Evolutionary conservation across 805 yeast genomes (phyloP).

Genomic region (Suhomyces canberraensis): DNA sequence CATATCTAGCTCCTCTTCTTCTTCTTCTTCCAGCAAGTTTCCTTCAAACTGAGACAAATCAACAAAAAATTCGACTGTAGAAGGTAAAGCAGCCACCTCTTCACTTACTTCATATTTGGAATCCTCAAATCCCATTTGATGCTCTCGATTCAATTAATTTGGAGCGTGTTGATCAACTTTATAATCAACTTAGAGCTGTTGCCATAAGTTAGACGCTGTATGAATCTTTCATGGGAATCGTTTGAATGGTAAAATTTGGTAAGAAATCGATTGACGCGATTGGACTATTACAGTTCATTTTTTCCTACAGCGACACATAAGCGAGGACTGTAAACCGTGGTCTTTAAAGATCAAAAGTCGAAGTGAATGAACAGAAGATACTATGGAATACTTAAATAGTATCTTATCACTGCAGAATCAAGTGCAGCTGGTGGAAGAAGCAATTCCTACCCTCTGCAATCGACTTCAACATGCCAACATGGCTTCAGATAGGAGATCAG

Average conservation of each 20-base stretch:
- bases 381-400: conserved; percentile 39
- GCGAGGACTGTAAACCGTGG: too few species aligned
- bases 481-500: conserved; percentile 85
- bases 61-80: conserved; percentile 21
- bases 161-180: too few species aligned
- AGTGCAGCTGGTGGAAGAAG: conserved; percentile 62
- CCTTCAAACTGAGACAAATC: conserved; percentile 20
- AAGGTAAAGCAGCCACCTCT: conserved; percentile 5
- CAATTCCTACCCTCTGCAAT: conserved; percentile 86
- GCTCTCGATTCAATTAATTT: too few species aligned
- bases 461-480: conserved; percentile 78
- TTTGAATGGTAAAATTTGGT: too few species aligned
- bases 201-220: too few species aligned
- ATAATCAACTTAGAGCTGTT: too few species aligned
- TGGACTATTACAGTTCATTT: too few species aligned
- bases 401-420: conserved; percentile 32
- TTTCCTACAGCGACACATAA: too few species aligned
- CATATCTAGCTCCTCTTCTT: conserved; percentile 1
- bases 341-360: too few species aligned
- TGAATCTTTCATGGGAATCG: too few species aligned
- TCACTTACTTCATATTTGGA: conserved; percentile 7
- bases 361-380: too few species aligned
- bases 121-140: conserved; percentile 3
- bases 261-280: too few species aligned
- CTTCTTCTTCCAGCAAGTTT: conserved; percentile 4